Percentiles rank a stretch among this genome's conserved stretches.
Conservation (phyloP, 345 rosid genomes). For the Pugionium cornutum region DNA sequence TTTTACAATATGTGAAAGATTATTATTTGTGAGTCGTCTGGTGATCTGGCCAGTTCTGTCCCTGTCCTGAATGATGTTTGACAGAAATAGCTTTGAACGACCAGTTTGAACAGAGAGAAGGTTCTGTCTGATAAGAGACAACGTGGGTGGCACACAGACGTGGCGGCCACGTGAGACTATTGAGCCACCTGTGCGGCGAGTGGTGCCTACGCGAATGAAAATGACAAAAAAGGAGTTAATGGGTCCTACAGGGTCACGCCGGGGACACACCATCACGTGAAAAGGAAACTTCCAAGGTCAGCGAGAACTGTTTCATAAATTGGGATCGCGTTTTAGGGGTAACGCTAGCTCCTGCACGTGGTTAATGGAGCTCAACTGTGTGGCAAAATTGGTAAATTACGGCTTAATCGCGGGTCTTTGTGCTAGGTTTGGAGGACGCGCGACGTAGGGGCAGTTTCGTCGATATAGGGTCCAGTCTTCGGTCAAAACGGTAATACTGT, state of each 20-base stretch:
- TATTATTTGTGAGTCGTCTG: constrained; percentile 33
- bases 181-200: constrained; percentile 36
- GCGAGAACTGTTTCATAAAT: constrained; percentile 19
- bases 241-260: constrained; percentile 42
- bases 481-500: constrained; percentile 27
- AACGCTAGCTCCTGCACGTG: constrained; percentile 22
- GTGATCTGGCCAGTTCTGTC: constrained; percentile 41
- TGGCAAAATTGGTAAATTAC: constrained; percentile 27
- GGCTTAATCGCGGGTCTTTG: constrained; percentile 21
- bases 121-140: constrained; percentile 27
- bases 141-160: constrained; percentile 32
- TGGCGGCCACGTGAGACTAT: constrained; percentile 39
- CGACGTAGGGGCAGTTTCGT: constrained; percentile 34
- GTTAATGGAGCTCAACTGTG: neutral
- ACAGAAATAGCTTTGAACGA: constrained; percentile 37
- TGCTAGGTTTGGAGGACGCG: constrained; percentile 38
- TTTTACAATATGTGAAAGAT: constrained; percentile 8
- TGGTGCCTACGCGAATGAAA: neutral
- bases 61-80: constrained; percentile 23
- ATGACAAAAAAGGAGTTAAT: neutral
- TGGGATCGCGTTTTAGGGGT: too few relatives aligned
- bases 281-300: constrained; percentile 35
- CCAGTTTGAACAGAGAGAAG: constrained; percentile 43
- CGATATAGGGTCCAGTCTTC: constrained; percentile 29
- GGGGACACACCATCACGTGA: constrained; percentile 42